phyloP scores from a whole-genome alignment of 768 basidiomycete species.

The Leucocoprinus leucothites region DNA sequence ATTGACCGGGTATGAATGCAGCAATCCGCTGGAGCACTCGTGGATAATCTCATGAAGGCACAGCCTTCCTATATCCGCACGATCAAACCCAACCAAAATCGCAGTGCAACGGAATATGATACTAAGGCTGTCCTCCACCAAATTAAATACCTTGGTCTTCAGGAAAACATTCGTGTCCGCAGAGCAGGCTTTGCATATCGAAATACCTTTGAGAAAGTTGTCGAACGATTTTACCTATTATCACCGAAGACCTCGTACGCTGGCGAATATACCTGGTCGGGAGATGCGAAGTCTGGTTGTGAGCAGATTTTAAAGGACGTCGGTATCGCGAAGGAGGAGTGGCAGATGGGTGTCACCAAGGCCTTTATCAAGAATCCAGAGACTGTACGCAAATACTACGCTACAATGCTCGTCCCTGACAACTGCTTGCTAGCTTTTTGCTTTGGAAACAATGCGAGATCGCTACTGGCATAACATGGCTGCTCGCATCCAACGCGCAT shows the following conservation, averaged over 20 bases:
- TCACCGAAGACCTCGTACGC: constrained; percentile 97
- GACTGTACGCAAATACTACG: constrained; percentile 54
- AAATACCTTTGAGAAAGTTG: constrained; percentile 99
- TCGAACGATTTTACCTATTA: constrained; percentile 94
- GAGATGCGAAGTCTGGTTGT: constrained; percentile 88
- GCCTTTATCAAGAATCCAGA: constrained; percentile 99
- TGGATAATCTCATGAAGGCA: constrained; percentile 96
- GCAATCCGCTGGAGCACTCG: constrained; percentile 92
- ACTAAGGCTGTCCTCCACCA: constrained; percentile 95
- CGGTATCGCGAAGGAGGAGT: constrained; percentile 94
- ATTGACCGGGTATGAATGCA: constrained; percentile 24
- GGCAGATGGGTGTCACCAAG: constrained; percentile 99
- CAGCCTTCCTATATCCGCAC: constrained; percentile 98
- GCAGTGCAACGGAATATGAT: constrained; percentile 90
- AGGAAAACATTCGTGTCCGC: constrained; percentile 97
- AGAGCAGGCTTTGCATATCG: constrained; percentile 98
- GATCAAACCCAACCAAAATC: constrained; percentile 98
- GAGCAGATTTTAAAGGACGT: constrained; percentile 91
- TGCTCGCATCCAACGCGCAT: constrained; percentile 91
- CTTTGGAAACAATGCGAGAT: constrained; percentile 97
- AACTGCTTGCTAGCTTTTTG: constrained; percentile 69
- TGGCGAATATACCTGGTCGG: constrained; percentile 96
- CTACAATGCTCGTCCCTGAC: constrained; percentile 1
- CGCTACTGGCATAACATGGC: constrained; percentile 99
- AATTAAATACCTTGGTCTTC: constrained; percentile 97